Evolutionary conservation across 1,139 yeast genomes (phyloP).

Genomic region (Yamadazyma spencermartinsiae): DNA sequence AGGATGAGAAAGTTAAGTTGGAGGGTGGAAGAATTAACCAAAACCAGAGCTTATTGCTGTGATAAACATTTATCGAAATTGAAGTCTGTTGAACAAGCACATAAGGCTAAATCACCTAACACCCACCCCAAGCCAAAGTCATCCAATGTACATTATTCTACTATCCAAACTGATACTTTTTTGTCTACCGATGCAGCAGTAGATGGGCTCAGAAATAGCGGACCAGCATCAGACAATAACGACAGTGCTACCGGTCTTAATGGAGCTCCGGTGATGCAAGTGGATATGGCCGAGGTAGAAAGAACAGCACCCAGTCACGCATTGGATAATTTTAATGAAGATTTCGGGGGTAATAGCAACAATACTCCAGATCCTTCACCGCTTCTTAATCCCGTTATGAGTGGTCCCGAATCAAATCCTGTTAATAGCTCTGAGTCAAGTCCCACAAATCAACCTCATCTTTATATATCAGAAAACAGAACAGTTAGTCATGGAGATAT

Average conservation of each 20-base stretch:
- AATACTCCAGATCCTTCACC: not conserved
- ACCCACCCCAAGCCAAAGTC: constrained; percentile 12
- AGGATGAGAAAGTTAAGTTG: constrained; percentile 86
- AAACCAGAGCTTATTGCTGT: constrained; percentile 62
- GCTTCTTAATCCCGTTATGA: constrained; percentile 1
- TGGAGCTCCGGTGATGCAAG: constrained; percentile 15
- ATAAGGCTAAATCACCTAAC: constrained; percentile 23
- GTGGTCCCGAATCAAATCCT: too few relatives aligned
- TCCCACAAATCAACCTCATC: constrained; percentile 23
- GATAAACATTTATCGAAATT: constrained; percentile 52
- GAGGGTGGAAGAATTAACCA: constrained; percentile 84
- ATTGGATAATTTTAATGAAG: constrained; percentile 30
- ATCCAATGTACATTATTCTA: constrained; percentile 37
- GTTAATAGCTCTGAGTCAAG: not conserved
- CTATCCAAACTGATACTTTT: constrained; percentile 34
- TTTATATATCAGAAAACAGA: constrained; percentile 70
- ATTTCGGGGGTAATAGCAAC: constrained; percentile 19
- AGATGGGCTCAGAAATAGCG: constrained; percentile 7
- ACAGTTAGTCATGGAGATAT: constrained; percentile 77
- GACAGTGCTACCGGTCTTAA: constrained; percentile 12
- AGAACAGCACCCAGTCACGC: constrained; percentile 27
- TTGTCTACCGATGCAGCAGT: constrained; percentile 15
- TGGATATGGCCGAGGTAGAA: constrained; percentile 17
- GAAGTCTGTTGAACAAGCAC: constrained; percentile 45
- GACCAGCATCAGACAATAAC: constrained; percentile 7